Evolutionary conservation across 2,329 filamentous ascomycete genomes (phyloP), one percentile per base, ranked within the genome.

Genomic region (Ascochyta clinopodiicola): DNA sequence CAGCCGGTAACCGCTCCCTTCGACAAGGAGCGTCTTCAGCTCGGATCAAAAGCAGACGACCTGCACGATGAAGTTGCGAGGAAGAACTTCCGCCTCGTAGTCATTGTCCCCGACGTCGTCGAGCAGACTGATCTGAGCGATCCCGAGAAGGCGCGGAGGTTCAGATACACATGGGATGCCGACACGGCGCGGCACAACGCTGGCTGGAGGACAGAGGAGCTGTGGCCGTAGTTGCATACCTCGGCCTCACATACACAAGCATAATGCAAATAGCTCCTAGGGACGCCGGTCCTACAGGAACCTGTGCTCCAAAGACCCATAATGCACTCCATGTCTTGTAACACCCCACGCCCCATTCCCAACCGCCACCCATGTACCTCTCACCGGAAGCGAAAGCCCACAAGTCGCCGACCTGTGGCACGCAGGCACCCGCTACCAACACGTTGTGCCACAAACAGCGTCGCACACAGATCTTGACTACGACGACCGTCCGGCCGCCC

Each of bases 51-150:
- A 74, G 87, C 95, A 15, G 82, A 85, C 17, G 86, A 89, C 65
- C 75, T 96, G 6, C 76, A 91, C 39, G 92, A 98, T 66, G 74
- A 79, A 31, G 76, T 88, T 51, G 90, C 91, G 36, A 81, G 92
- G 63, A 78, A 78, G 61, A 90, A 96, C 73, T 96, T 96, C 71
- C 81, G 94, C 48, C 90, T 96, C 0, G 91, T 96, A 3, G 87
- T 95, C 70, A 95, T 99, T 72, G 86, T 88, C 44, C 88, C 96
- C 0, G 84, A 90, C 8, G 86, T 90, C 72, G 87, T 96, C 19
- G 92, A 96, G 72, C 81, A 83, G 66, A 80, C 90, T 15, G 89
- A 95, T 71, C 75, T 96, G 48, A 86, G 84, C 52, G 84, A 91
- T 69, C 85, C 88, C 0, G 82, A 82, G 42, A 84, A 84, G 57